phyloP scores from a whole-genome alignment of 805 yeast genomes.

The Candida jianshihensis region DNA sequence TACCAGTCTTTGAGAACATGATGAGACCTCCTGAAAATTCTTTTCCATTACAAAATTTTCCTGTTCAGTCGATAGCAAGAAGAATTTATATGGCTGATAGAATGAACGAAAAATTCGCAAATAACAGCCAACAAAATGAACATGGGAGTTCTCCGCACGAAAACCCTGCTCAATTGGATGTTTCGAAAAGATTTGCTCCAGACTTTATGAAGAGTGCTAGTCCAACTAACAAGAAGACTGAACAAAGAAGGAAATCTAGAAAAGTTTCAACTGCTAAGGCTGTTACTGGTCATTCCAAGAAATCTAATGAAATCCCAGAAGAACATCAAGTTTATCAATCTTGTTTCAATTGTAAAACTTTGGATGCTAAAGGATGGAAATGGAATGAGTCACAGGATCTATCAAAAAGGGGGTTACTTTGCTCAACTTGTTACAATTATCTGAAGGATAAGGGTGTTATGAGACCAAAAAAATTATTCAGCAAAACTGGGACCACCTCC shows the following conservation, averaged over 20 bases:
- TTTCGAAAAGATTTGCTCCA: slow-evolving; percentile 22
- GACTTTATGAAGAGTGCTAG: slow-evolving; percentile 14
- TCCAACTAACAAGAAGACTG: background rate
- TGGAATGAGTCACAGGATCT: slow-evolving; percentile 21
- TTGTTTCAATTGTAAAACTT: slow-evolving; percentile 20
- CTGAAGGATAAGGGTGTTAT: slow-evolving; percentile 17
- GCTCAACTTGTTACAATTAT: slow-evolving; percentile 20
- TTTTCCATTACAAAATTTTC: slow-evolving; percentile 17
- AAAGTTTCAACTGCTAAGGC: slow-evolving; percentile 1
- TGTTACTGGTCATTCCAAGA: slow-evolving; percentile 1
- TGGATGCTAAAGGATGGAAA: slow-evolving; percentile 22
- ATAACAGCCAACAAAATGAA: background rate
- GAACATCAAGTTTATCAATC: slow-evolving; percentile 15
- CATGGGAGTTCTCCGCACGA: slow-evolving; percentile 2
- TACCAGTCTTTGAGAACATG: slow-evolving; percentile 26
- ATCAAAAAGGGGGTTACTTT: slow-evolving; percentile 18
- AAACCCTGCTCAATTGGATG: slow-evolving; percentile 1
- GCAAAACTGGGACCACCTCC: slow-evolving; percentile 4
- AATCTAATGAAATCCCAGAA: slow-evolving; percentile 5
- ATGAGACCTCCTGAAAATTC: slow-evolving; percentile 7
- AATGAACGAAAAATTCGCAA: slow-evolving; percentile 2
- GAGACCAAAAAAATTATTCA: slow-evolving; percentile 20
- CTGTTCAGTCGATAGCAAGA: slow-evolving; percentile 22
- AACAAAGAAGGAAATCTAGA: slow-evolving; percentile 4
- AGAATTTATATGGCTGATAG: slow-evolving; percentile 22